Conservation (phyloP, 2,329 filamentous ascomycete genomes). For the Talaromyces sp. region DNA sequence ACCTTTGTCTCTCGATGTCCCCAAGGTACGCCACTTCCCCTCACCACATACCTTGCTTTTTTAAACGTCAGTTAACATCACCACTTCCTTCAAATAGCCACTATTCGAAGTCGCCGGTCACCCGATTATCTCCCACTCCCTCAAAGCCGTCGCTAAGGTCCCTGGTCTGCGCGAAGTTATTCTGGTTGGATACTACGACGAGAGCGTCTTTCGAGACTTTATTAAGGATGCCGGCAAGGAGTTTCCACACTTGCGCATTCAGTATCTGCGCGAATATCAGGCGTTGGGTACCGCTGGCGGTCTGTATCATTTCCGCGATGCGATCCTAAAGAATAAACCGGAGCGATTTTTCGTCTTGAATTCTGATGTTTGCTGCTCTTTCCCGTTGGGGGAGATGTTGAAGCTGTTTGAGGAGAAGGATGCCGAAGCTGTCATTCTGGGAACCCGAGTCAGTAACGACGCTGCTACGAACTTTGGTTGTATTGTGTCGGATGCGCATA, state of each 20-base stretch:
- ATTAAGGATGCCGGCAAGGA: slow-evolving; percentile 84
- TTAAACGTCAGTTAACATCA: background rate
- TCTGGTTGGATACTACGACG: slow-evolving; percentile 98
- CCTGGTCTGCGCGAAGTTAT: slow-evolving; percentile 92
- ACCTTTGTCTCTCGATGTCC: slow-evolving; percentile 89
- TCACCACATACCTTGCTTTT: slow-evolving; percentile 4
- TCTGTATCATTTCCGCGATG: slow-evolving; percentile 98
- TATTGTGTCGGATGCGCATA: slow-evolving; percentile 91
- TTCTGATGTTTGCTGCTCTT: slow-evolving; percentile 97
- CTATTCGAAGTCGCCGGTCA: slow-evolving; percentile 98
- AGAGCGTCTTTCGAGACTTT: slow-evolving; percentile 94
- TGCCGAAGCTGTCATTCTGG: slow-evolving; percentile 92
- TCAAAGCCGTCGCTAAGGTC: slow-evolving; percentile 85
- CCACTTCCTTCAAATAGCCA: slow-evolving; percentile 54
- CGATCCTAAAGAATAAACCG: slow-evolving; percentile 90
- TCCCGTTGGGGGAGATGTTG: slow-evolving; percentile 94
- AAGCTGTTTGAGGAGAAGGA: slow-evolving; percentile 90
- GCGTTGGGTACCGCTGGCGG: slow-evolving; percentile 93
- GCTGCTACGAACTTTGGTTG: slow-evolving; percentile 95
- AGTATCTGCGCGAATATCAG: slow-evolving; percentile 96
- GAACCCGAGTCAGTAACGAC: slow-evolving; percentile 85
- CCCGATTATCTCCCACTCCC: slow-evolving; percentile 96
- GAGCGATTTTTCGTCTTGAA: slow-evolving; percentile 97
- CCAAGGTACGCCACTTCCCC: slow-evolving; percentile 64
- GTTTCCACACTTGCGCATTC: slow-evolving; percentile 84